Conservation (phyloP, 1,284 basidiomycete genomes). For the Marasmius fiardii region DNA sequence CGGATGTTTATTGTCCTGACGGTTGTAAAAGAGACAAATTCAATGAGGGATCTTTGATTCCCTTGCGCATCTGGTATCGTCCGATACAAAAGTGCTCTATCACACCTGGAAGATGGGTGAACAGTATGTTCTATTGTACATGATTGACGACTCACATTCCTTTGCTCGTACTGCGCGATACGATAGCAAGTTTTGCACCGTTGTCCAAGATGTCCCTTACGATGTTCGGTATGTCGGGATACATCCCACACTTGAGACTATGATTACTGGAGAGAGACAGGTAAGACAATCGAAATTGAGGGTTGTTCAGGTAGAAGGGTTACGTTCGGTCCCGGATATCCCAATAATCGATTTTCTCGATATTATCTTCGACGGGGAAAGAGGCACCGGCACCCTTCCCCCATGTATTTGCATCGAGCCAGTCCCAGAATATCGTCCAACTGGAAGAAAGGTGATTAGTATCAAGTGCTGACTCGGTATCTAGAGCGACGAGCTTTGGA, state of each 20-base stretch:
- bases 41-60: too few relatives aligned
- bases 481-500: constrained; percentile 1
- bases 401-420: neutral
- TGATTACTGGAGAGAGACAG: neutral
- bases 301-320: too few relatives aligned
- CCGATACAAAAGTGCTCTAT: too few relatives aligned
- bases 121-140: too few relatives aligned
- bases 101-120: too few relatives aligned
- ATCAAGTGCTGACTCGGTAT: neutral
- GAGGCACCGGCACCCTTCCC: neutral
- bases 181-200: neutral
- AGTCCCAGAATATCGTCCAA: neutral
- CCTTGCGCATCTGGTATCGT: too few relatives aligned
- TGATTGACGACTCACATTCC: too few relatives aligned
- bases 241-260: neutral
- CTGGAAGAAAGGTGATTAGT: neutral
- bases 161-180: neutral
- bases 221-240: neutral
- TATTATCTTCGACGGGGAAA: neutral
- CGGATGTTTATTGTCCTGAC: too few relatives aligned
- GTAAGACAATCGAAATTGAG: neutral
- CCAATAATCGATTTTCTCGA: neutral
- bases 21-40: too few relatives aligned
- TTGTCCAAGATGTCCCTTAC: neutral
- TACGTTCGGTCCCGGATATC: neutral